Evolutionary conservation across 2,329 filamentous ascomycete genomes (phyloP).

Genomic region (Fonsecaea multimorphosa): DNA sequence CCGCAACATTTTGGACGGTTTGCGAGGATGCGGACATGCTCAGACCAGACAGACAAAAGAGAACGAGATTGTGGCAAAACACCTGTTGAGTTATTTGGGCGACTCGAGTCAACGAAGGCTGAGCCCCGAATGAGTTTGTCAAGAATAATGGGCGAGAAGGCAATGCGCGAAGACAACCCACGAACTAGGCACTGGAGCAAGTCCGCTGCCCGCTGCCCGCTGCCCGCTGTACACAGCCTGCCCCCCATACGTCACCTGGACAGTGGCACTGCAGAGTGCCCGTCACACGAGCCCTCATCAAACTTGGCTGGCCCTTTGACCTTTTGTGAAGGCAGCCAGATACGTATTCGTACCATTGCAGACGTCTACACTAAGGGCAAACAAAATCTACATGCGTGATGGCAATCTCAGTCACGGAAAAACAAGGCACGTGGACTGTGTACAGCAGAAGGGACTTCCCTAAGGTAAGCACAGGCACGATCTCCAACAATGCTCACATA

Average conservation of each 20-base stretch:
- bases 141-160: slow-evolving; percentile 10
- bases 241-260: slow-evolving; percentile 23
- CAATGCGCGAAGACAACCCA: neutral
- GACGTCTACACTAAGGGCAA: neutral
- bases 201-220: slow-evolving; percentile 1
- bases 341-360: neutral
- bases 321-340: neutral
- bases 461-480: slow-evolving; percentile 1
- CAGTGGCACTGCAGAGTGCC: slow-evolving; percentile 3
- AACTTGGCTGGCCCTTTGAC: neutral
- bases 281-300: slow-evolving; percentile 10
- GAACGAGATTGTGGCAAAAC: neutral
- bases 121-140: slow-evolving; percentile 18
- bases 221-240: slow-evolving; percentile 15
- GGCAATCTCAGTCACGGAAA: neutral
- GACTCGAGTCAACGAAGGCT: slow-evolving; percentile 6
- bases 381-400: neutral
- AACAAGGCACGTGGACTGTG: neutral
- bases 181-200: neutral
- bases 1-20: slow-evolving; percentile 52
- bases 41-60: slow-evolving; percentile 9
- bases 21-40: slow-evolving; percentile 26
- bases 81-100: slow-evolving; percentile 3
- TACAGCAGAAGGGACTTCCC: neutral
- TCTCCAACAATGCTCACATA: neutral